These are phyloP conservation scores for Cordyceps cateniannulata DNA, from an alignment of 2,329 filamentous ascomycete species.

Conservation along the genomic window DNA sequence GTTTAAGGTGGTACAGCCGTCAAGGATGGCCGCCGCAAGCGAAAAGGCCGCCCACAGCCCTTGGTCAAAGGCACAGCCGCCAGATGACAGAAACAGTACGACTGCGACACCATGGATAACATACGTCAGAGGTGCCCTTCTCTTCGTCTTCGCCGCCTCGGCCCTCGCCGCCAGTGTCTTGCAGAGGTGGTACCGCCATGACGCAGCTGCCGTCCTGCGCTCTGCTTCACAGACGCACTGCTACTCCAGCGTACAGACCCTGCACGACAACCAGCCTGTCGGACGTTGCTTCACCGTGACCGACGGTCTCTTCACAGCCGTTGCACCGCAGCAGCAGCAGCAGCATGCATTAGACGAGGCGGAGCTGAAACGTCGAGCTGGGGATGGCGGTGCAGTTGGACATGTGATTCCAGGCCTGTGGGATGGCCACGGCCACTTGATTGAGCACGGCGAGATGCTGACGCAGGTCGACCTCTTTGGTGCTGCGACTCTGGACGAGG, in stretches of 20 bases:
- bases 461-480: constrained; percentile 61
- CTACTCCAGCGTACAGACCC: constrained; percentile 33
- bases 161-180: not conserved
- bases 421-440: constrained; percentile 64
- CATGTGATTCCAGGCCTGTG: constrained; percentile 61
- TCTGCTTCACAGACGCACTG: constrained; percentile 26
- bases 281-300: constrained; percentile 51
- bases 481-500: constrained; percentile 46
- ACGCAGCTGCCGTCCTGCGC: not conserved
- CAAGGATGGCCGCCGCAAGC: not conserved
- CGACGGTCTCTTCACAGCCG: constrained; percentile 43
- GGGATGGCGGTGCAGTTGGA: constrained; percentile 25
- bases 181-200: not conserved
- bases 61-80: not conserved
- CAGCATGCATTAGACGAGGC: constrained; percentile 19
- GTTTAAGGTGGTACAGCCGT: too few species aligned
- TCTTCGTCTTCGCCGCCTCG: not conserved
- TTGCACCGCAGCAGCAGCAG: constrained; percentile 29
- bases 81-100: not conserved
- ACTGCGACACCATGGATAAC: not conserved
- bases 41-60: not conserved
- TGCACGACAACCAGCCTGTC: constrained; percentile 27
- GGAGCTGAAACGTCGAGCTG: constrained; percentile 16
- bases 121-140: not conserved
- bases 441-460: constrained; percentile 61